Percentiles rank a stretch among this genome's conserved stretches.
Conservation (phyloP, 495 filamentous ascomycete species). For the Haplographium delicatum region DNA sequence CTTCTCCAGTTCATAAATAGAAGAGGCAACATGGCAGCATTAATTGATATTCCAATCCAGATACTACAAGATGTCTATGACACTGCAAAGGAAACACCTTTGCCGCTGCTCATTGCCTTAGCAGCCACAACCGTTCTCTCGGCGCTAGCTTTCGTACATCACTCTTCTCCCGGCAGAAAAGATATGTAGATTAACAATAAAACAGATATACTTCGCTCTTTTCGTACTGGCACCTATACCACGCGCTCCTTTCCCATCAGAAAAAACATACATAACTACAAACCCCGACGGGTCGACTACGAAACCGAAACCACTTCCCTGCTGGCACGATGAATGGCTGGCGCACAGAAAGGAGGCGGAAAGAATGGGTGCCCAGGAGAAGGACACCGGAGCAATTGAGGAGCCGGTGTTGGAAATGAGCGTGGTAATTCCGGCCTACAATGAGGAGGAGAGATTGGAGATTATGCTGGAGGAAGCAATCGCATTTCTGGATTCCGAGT, state of each 20-base stretch:
- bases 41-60: slow-evolving; percentile 10
- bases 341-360: slow-evolving; percentile 46
- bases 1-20: too few species aligned
- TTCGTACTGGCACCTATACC: slow-evolving; percentile 75
- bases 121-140: slow-evolving; percentile 12
- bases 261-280: slow-evolving; percentile 81
- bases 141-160: slow-evolving; percentile 18
- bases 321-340: slow-evolving; percentile 73
- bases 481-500: slow-evolving; percentile 69
- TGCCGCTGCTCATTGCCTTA: slow-evolving; percentile 13
- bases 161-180: background rate
- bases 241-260: slow-evolving; percentile 65
- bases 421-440: slow-evolving; percentile 91
- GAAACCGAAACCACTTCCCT: slow-evolving; percentile 60
- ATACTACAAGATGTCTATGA: slow-evolving; percentile 3
- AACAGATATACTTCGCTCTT: slow-evolving; percentile 64
- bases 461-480: slow-evolving; percentile 89
- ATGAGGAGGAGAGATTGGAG: slow-evolving; percentile 77
- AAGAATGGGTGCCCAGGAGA: slow-evolving; percentile 37
- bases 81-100: slow-evolving; percentile 11
- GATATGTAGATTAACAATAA: background rate
- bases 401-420: slow-evolving; percentile 65
- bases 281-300: slow-evolving; percentile 57
- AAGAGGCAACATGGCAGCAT: slow-evolving; percentile 16
- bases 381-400: slow-evolving; percentile 31